Base-by-base conservation (phyloP, 1,284 basidiomycete species). In the Fomitopsis palustris region DNA sequence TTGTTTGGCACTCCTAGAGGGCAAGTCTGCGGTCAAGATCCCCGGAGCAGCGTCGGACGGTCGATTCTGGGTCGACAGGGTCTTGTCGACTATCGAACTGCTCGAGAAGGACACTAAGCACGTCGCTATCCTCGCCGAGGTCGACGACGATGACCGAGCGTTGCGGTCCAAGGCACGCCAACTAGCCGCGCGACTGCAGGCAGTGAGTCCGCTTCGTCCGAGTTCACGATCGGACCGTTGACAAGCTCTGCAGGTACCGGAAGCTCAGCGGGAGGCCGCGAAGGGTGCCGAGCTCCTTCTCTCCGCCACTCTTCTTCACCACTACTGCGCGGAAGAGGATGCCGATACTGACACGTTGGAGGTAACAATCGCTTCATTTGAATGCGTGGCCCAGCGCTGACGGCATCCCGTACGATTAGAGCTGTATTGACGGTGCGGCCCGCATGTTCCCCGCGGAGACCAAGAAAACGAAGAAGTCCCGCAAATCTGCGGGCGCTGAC, bases 41-140 rank as follows among this genome's bases (percentile, higher is more conserved):
- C 75, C 83, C 19, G 90, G 84, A 2, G 81, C 85, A 23, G 83
- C 90, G 45, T 80, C 84, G 5, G 82, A 89, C 57, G 92, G 93
- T 25, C 81, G 88, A 65, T 85, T 91, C 57, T 98, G 95, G 96
- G 77, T 93, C 3, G 80, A 85, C 6, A 86, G 86, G 66, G 84
- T 86, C 4, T 77, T 95, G 37, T 73, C 78, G 4, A 84, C 83
- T 7, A 79, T 97, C 59, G 75, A 79, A 25, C 67, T 69, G 51
- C 70, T 95, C 33, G 86, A 90, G 68, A 78, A 79, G 57, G 91
- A 96, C 70, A 69, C 70, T 35, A 93, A 92, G 71, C 88, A 93
- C 67, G 83, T 88, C 51, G 74, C 79, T n/a, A 64, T 79, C 1
- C 72, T 89, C 1, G 72, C 75, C 14, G 82, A 87, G 19, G 68